Conservation (phyloP, 371 early-diverging fungal genomes). For the Dinochytrium kinnereticum region DNA sequence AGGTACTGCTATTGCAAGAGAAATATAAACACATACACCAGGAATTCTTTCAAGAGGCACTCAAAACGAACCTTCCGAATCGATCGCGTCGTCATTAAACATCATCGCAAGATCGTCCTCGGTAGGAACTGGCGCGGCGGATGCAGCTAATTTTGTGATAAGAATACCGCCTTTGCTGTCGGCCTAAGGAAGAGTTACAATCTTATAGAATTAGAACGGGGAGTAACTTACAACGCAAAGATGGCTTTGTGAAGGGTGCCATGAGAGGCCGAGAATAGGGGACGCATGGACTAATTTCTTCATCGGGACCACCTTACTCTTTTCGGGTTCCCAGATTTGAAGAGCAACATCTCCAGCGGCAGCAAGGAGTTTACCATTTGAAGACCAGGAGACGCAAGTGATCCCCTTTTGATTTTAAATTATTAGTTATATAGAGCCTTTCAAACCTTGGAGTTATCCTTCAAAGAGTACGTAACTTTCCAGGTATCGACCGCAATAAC, state of each 20-base stretch:
- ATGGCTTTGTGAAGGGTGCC: constrained; percentile 40
- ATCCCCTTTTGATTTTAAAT: constrained; percentile 3
- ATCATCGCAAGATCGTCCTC: background rate
- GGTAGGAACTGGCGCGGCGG: background rate
- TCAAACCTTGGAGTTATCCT: constrained; percentile 47
- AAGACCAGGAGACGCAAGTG: constrained; percentile 57
- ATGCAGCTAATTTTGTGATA: background rate
- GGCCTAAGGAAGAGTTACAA: background rate
- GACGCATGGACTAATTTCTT: constrained; percentile 37
- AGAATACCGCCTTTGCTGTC: background rate
- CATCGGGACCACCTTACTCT: constrained; percentile 32
- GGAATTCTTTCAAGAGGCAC: too few species aligned
- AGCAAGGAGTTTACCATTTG: constrained; percentile 64
- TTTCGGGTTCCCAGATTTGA: constrained; percentile 58
- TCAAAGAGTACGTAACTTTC: constrained; percentile 46
- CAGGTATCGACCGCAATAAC: constrained; percentile 51
- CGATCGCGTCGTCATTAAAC: background rate
- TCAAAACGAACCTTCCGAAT: background rate
- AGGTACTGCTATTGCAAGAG: background rate
- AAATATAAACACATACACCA: background rate
- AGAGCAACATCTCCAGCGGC: constrained; percentile 51
- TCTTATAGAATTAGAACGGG: background rate
- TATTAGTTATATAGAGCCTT: background rate
- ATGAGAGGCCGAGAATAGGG: constrained; percentile 51
- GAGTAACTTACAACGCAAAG: constrained; percentile 8